Conservation (phyloP, 176 grass and related monocot species). For the Areca catechu region DNA sequence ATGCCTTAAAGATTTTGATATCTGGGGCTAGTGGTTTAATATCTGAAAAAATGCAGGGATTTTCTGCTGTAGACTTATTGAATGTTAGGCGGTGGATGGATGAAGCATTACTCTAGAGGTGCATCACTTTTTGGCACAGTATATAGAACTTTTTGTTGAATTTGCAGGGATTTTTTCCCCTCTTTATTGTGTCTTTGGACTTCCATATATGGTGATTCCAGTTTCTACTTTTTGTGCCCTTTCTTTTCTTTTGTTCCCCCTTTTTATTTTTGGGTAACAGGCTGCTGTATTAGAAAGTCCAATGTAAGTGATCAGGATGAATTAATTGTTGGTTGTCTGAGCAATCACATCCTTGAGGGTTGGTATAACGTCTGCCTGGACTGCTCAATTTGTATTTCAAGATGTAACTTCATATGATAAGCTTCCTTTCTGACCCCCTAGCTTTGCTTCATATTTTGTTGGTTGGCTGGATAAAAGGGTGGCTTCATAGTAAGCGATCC, state of each 20-base stretch:
- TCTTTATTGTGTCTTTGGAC: slow-evolving; percentile 7
- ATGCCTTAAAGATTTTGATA: not conserved
- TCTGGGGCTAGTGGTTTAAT: not conserved
- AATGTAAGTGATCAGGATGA: slow-evolving; percentile 23
- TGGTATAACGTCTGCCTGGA: slow-evolving; percentile 3
- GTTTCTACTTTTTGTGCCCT: slow-evolving; percentile 28
- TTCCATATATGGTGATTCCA: slow-evolving; percentile 24
- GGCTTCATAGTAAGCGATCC: slow-evolving; percentile 4
- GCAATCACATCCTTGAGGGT: slow-evolving; percentile 20
- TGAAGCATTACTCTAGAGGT: slow-evolving; percentile 18
- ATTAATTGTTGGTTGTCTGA: slow-evolving; percentile 22
- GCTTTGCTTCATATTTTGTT: slow-evolving; percentile 8
- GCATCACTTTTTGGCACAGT: slow-evolving; percentile 13
- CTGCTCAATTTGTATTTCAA: slow-evolving; percentile 26
- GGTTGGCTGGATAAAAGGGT: slow-evolving; percentile 4
- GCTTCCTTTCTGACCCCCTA: not conserved
- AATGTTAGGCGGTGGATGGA: slow-evolving; percentile 1
- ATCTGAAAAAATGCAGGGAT: slow-evolving; percentile 15
- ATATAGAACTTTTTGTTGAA: not conserved
- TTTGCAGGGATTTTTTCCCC: slow-evolving; percentile 4
- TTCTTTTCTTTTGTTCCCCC: slow-evolving; percentile 10
- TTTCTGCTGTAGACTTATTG: slow-evolving; percentile 22
- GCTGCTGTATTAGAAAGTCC: slow-evolving; percentile 39
- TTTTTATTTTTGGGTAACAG: slow-evolving; percentile 46
- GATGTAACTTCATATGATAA: slow-evolving; percentile 17